phyloP scores from a whole-genome alignment of 73 alveolate species.

The Paramecium bursaria region DNA sequence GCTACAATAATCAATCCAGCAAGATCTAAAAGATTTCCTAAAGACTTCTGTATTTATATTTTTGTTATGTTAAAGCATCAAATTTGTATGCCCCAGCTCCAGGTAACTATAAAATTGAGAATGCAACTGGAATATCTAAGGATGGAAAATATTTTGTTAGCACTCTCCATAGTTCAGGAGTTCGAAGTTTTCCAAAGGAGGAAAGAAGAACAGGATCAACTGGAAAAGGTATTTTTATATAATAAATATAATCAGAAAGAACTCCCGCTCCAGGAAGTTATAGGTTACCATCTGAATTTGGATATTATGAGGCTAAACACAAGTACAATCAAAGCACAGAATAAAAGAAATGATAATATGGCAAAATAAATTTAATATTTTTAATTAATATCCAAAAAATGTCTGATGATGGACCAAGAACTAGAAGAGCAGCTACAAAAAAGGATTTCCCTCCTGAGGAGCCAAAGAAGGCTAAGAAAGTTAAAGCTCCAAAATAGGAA shows the following conservation, averaged over 20 bases:
- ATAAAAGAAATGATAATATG: too few relatives aligned
- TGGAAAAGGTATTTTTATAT: constrained; percentile 33
- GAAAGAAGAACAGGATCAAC: constrained; percentile 45
- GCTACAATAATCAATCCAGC: constrained; percentile 76
- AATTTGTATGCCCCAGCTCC: constrained; percentile 75
- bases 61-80: not conserved
- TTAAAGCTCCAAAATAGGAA: not conserved
- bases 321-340: too few relatives aligned
- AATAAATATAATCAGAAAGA: not conserved
- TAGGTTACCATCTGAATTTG: constrained; percentile 83
- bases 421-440: not conserved
- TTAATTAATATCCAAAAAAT: too few relatives aligned
- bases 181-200: constrained; percentile 68
- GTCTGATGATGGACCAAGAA: not conserved
- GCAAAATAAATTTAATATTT: too few relatives aligned
- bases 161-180: constrained; percentile 73
- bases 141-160: constrained; percentile 77
- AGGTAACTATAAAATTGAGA: constrained; percentile 71
- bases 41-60: constrained; percentile 44
- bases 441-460: not conserved
- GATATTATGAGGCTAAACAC: constrained; percentile 83
- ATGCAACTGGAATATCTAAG: constrained; percentile 56
- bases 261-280: constrained; percentile 90
- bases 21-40: constrained; percentile 68
- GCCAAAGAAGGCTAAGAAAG: constrained; percentile 14